Conservation (phyloP, 2,329 filamentous ascomycete genomes). For the Paracoccidioides lutzii region DNA sequence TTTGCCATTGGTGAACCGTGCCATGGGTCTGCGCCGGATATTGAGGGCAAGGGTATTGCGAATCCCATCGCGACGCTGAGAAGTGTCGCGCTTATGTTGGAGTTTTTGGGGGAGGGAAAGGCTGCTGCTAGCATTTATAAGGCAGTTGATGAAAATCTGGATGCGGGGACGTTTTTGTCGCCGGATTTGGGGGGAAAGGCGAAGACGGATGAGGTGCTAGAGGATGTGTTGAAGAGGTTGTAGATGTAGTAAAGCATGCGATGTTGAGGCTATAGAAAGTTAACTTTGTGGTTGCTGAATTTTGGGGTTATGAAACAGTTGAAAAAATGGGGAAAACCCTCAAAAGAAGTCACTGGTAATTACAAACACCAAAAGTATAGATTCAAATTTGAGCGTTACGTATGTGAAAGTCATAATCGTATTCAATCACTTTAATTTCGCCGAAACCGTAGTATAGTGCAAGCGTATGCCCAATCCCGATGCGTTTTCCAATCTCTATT, state of each 20-base stretch:
- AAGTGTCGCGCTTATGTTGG: conserved; percentile 86
- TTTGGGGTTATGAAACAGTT: not conserved
- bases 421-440: no score
- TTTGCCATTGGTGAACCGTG: conserved; percentile 98
- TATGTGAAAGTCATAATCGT: no score
- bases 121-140: conserved; percentile 83
- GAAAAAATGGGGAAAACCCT: no score
- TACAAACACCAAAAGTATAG: no score
- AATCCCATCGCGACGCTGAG: conserved; percentile 94
- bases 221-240: conserved; percentile 73
- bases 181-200: conserved; percentile 85
- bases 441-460: no score
- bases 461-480: no score
- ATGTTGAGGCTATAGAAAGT: no score
- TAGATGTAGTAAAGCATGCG: conserved; percentile 25
- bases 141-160: conserved; percentile 81
- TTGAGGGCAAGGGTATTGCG: conserved; percentile 80
- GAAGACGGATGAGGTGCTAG: conserved; percentile 71
- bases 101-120: conserved; percentile 78
- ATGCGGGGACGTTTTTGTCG: conserved; percentile 67
- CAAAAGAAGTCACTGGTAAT: no score
- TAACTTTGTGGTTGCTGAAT: not conserved
- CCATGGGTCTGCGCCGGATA: conserved; percentile 91
- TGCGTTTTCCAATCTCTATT: no score
- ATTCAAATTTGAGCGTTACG: no score